phyloP scores from a whole-genome alignment of 805 yeast species.

The Priceomyces castillae region DNA sequence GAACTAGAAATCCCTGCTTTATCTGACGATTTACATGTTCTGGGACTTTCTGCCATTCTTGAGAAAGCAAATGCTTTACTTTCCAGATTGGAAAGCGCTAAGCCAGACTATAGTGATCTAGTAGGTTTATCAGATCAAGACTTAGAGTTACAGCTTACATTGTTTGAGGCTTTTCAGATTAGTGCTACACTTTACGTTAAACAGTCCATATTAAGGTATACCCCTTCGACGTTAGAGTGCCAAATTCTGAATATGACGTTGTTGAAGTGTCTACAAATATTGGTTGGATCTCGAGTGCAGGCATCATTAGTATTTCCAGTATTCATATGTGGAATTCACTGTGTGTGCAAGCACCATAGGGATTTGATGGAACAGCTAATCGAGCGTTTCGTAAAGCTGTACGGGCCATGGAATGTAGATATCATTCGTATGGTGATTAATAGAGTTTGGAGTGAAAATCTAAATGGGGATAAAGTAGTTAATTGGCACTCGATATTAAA shows the following conservation, averaged over 20 bases:
- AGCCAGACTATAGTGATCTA: conserved; percentile 53
- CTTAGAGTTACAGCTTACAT: conserved; percentile 61
- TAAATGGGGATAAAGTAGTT: conserved; percentile 55
- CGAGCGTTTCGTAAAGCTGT: conserved; percentile 55
- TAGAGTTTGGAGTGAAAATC: conserved; percentile 47
- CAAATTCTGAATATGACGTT: conserved; percentile 57
- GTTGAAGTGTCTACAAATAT: conserved; percentile 54
- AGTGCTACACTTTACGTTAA: conserved; percentile 66
- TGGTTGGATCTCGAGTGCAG: conserved; percentile 66
- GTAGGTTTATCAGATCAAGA: conserved; percentile 43
- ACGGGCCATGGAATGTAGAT: conserved; percentile 62
- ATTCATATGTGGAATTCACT: conserved; percentile 73
- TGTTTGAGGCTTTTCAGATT: conserved; percentile 69
- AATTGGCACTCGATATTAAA: conserved; percentile 74
- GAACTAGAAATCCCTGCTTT: conserved; percentile 16
- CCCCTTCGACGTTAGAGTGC: conserved; percentile 61
- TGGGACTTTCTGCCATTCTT: not conserved
- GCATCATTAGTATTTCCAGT: conserved; percentile 73
- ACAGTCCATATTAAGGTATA: conserved; percentile 59
- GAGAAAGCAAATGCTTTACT: conserved; percentile 25
- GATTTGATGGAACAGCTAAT: conserved; percentile 50
- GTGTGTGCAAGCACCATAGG: conserved; percentile 53
- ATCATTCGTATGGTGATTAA: conserved; percentile 45
- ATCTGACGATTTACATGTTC: conserved; percentile 21
- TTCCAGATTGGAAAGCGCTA: conserved; percentile 43